These are phyloP conservation scores for Pseudocercospora ulei DNA, from an alignment of 2,329 filamentous ascomycete species.

Conservation along the genomic window DNA sequence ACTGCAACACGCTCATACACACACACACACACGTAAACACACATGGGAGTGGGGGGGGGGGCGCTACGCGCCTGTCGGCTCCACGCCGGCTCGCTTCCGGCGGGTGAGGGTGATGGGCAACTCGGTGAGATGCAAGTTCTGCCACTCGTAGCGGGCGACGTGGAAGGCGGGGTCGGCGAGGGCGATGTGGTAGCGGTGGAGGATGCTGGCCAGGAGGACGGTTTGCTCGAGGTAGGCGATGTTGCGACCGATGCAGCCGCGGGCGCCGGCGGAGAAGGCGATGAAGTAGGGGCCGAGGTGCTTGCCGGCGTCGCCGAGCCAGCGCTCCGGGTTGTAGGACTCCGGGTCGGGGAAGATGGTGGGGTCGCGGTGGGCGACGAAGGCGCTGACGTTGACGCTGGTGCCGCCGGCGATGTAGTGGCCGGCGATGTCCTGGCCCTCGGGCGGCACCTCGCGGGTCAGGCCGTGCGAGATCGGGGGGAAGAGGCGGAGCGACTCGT, in stretches of 20 bases:
- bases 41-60: no score
- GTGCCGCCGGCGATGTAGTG: conserved; percentile 17
- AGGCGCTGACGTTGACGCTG: conserved; percentile 19
- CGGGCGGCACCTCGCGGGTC: conserved; percentile 17
- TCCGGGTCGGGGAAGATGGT: conserved; percentile 33
- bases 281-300: conserved; percentile 21
- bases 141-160: conserved; percentile 33
- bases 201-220: conserved; percentile 24
- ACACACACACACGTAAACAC: no score
- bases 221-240: conserved; percentile 32
- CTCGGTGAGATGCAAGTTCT: conserved; percentile 35
- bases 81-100: conserved; percentile 17
- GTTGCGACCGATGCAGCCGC: conserved; percentile 33
- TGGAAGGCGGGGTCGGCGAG: conserved; percentile 34
- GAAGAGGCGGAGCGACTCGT: conserved; percentile 21
- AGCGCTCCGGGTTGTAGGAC: conserved; percentile 18
- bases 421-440: conserved; percentile 19
- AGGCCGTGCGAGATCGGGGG: conserved; percentile 18
- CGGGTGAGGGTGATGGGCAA: conserved; percentile 37
- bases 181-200: conserved; percentile 36
- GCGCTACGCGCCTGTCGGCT: no score
- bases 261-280: conserved; percentile 33
- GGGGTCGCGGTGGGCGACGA: conserved; percentile 17
- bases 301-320: conserved; percentile 22
- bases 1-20: not conserved